Evolutionary conservation across 1,284 basidiomycete species (phyloP), one percentile per base, ranked within the genome.

Genomic region (Ganoderma meredithae): DNA sequence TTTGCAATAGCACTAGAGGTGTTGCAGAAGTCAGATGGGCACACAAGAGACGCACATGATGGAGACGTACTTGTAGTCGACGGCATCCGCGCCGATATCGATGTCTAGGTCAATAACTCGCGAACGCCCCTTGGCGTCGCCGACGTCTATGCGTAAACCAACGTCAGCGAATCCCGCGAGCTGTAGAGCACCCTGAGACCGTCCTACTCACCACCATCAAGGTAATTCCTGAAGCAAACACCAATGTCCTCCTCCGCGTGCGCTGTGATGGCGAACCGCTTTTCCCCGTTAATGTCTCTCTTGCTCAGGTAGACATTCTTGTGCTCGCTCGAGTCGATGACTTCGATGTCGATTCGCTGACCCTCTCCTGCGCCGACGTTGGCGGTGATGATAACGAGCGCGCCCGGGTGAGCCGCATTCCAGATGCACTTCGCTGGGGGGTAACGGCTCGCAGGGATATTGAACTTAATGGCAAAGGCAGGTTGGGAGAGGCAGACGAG

Each of bases 1-100:
- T 98, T 99, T 7, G 98, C 97, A 78, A 99, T 99, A 25, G 97
- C 97, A 77, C 95, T 97, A 76, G 13, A 36, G 9, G 59, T 66
- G 9, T 27, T 27, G 43, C 17, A 58, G 39, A 10, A 15, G 39
- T 9, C 36, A 36, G 27, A n/a, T 3, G 13, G 44, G 56, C 36
- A 13, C 22, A 27, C 39, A 43, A 36, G 41, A 52, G 60, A 19
- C 27, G n/a, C 15, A 7, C 13, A 33, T 44, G 39, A 12, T 1
- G 27, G 7, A 39, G 43, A 81, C 90, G 74, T 77, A 96, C 95
- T 99, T 99, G 87, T 99, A 99, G 81, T 99, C 98, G 52, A 99
- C 92, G 0, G 98, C 98, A 76, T 99, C 97, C 22, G 97, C 97
- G 59, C 97, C 97, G 80, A 99, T 97, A 78, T 99, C 98, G 53